Evolutionary conservation across 352 stramenopile genomes (phyloP), one percentile per base, ranked within the genome.

Genomic region (Pythium oligandrum): DNA sequence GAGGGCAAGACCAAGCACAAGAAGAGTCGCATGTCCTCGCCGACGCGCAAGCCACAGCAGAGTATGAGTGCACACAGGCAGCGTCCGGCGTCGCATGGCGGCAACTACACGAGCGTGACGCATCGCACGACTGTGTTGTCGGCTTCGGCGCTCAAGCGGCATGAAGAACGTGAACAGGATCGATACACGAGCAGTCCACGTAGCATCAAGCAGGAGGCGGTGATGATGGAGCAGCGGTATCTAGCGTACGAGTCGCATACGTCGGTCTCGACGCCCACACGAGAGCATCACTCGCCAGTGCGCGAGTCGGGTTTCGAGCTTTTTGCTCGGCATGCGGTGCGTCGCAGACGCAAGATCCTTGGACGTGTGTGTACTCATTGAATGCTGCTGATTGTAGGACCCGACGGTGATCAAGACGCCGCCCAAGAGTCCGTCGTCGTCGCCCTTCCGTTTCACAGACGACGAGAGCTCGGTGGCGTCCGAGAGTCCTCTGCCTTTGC

Each of bases 371-470:
- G 40, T 35, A 1, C 31, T 53, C 17, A 26, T 26, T 26, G 17
- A 26, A 26, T 26, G 17, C 17, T 26, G 17, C 7, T 53, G 11
- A 9, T 39, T 39, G 31, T 50, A 66, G 59, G 59, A 66, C 39
- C 59, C 48, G 12, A 55, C 59, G 1, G 54, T 66, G 10, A 10
- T 56, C 40, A 56, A 48, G 30, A 62, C 53, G 4, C 59, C 59
- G 10, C 53, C 59, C 5, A 51, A 59, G 6, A 66, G 53, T 12
- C 57, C 59, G 31, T 37, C 59, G 26, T 66, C 59, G 39, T 66
- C 59, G 9, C 59, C 59, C 6, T 66, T 66, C 48, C 57, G 55
- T 34, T 66, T 66, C 17, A 53, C 59, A 2, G 59, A 59, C 34
- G 61, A 66, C 17, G 48, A 57, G 6, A 66, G 59, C 44, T 66